A percentile compares a stretch with the other conserved stretches of the same genome.
Conservation (phyloP, 495 filamentous ascomycete species). For the Halenospora varia region DNA sequence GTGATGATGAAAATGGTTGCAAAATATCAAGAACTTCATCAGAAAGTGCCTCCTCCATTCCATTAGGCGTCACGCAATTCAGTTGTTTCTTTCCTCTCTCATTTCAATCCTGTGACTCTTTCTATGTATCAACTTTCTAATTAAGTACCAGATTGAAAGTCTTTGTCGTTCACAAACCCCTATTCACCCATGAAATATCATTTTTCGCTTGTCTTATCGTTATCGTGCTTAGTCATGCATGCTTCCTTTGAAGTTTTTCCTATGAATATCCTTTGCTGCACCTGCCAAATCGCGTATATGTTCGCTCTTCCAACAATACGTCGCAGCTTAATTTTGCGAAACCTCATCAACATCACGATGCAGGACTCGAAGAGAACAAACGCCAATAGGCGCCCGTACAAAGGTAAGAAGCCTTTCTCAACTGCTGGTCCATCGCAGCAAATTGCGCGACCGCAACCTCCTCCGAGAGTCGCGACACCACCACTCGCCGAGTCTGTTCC, state of each 20-base stretch:
- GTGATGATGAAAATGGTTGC: too few species aligned
- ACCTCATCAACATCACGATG: slow-evolving; percentile 15
- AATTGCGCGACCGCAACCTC: background rate
- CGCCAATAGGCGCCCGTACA: slow-evolving; percentile 12
- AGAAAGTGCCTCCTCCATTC: too few species aligned
- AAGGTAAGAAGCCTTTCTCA: slow-evolving; percentile 16
- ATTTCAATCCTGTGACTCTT: too few species aligned
- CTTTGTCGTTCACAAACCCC: too few species aligned
- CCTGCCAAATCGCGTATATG: slow-evolving; percentile 2
- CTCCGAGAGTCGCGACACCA: slow-evolving; percentile 21
- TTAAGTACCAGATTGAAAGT: too few species aligned
- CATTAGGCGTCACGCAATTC: too few species aligned
- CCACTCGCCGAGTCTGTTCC: slow-evolving; percentile 24
- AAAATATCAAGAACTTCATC: too few species aligned
- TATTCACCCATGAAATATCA: too few species aligned
- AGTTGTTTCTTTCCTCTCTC: too few species aligned
- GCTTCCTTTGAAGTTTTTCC: background rate
- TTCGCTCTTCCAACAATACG: slow-evolving; percentile 10
- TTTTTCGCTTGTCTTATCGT: too few species aligned
- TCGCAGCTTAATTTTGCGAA: slow-evolving; percentile 9
- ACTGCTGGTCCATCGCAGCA: slow-evolving; percentile 10
- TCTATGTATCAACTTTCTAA: too few species aligned
- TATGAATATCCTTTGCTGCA: slow-evolving; percentile 7
- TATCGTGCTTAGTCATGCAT: slow-evolving; percentile 10
- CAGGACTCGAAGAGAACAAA: slow-evolving; percentile 13